A percentile compares a stretch with the other conserved stretches of the same genome.
These are phyloP conservation scores for Microsporum ferrugineum DNA, from an alignment of 2,329 filamentous ascomycete species.

Conservation along the genomic window DNA sequence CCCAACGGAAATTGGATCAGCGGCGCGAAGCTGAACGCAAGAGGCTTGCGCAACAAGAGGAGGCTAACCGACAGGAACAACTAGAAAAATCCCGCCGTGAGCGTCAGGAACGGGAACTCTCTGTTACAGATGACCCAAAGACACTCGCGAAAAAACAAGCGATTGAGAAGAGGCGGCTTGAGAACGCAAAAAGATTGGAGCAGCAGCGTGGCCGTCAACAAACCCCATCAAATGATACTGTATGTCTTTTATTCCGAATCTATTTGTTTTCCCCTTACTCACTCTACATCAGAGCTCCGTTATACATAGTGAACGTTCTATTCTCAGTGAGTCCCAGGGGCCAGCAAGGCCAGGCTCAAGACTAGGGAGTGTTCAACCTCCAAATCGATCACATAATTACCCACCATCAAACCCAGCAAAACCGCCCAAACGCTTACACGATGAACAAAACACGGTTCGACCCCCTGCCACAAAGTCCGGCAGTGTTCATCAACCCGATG, in stretches of 20 bases:
- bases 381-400: slow-evolving; percentile 50
- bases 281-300: slow-evolving; percentile 17
- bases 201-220: slow-evolving; percentile 35
- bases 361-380: slow-evolving; percentile 42
- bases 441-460: slow-evolving; percentile 45
- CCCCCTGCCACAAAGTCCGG: slow-evolving; percentile 29
- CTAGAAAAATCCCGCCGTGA: slow-evolving; percentile 49
- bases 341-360: slow-evolving; percentile 41
- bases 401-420: slow-evolving; percentile 58
- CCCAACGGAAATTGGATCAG: slow-evolving; percentile 65
- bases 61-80: slow-evolving; percentile 52
- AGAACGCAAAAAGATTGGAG: slow-evolving; percentile 36
- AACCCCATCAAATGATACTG: slow-evolving; percentile 25
- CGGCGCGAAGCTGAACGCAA: slow-evolving; percentile 74
- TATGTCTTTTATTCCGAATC: slow-evolving; percentile 19
- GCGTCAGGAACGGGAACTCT: slow-evolving; percentile 36
- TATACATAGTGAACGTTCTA: slow-evolving; percentile 23
- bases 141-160: slow-evolving; percentile 54
- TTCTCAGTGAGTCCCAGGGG: slow-evolving; percentile 24
- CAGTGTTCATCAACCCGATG: slow-evolving; percentile 55
- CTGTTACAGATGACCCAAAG: slow-evolving; percentile 48
- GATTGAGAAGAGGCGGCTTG: slow-evolving; percentile 41
- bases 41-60: slow-evolving; percentile 49
- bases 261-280: neutral
- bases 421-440: slow-evolving; percentile 60